Conservation (phyloP, 371 early-diverging fungal genomes). For the Mortierella sp. region DNA sequence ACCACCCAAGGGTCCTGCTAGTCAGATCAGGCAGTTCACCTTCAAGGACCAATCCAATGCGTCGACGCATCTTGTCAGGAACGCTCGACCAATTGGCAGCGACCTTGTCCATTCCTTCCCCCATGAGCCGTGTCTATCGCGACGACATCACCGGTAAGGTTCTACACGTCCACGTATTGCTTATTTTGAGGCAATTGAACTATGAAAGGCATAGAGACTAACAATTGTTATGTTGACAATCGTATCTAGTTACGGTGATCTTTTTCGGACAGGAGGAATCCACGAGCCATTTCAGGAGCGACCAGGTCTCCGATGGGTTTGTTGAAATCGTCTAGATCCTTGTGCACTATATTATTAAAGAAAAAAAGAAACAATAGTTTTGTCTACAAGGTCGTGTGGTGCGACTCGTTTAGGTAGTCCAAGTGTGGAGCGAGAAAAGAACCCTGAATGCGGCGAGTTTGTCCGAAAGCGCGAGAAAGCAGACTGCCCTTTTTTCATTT, state of each 20-base stretch:
- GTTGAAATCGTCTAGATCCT: slow-evolving; percentile 35
- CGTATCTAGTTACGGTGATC: slow-evolving; percentile 78
- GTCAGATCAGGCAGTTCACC: slow-evolving; percentile 50
- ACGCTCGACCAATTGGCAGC: slow-evolving; percentile 67
- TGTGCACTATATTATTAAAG: neutral
- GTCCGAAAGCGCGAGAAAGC: neutral
- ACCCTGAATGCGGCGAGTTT: slow-evolving; percentile 6
- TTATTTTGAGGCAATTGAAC: neutral
- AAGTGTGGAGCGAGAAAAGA: neutral
- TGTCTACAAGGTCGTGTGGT: too few species aligned
- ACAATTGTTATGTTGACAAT: neutral
- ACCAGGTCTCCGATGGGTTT: slow-evolving; percentile 33
- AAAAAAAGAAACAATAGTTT: neutral
- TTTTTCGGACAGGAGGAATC: slow-evolving; percentile 68
- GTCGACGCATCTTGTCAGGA: slow-evolving; percentile 89
- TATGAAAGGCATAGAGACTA: neutral
- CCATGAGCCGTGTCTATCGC: slow-evolving; percentile 78
- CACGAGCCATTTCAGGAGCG: slow-evolving; percentile 19
- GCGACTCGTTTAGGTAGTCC: neutral
- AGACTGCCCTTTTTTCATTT: neutral
- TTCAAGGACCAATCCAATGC: slow-evolving; percentile 78
- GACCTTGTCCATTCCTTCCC: slow-evolving; percentile 58
- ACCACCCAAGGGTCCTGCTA: slow-evolving; percentile 47
- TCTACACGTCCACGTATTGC: too few species aligned
- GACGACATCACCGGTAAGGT: slow-evolving; percentile 90